Base-by-base conservation (phyloP, 2,329 filamentous ascomycete genomes). In the Sporothrix euskadiensis region DNA sequence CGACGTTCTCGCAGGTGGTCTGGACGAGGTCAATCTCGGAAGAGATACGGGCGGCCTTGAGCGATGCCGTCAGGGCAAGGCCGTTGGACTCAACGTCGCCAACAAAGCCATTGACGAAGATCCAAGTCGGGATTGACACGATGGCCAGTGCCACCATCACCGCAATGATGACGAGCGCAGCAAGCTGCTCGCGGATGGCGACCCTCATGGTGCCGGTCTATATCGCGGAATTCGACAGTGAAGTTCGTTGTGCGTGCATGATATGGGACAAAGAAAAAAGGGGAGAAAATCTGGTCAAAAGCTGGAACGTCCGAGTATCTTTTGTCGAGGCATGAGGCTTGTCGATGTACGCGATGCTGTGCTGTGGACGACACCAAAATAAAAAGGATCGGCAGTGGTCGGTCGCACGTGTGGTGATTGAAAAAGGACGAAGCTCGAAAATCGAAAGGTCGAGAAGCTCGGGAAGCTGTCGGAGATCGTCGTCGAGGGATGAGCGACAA, bases 141-240 rank as follows among this genome's bases (percentile, higher is more conserved):
- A 97, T 89, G 72, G 91, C 89, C 75, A 97, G 87, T 71, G 91
- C 90, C 73, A 92, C 83, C 73, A 97, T 87, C 68, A 93, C 90
- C 74, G 92, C 89, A 74, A 93, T 80, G 76, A 96, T 85, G 78
- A 97, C 93, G 76, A 97, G 86, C 81, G 90, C 86, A 77, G 90
- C 93, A 78, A 98, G 87, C 87, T 98, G 94, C 83, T 94, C 91
- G 77, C 94, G 89, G 79, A 97, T 97, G 73, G 92, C 91, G 81
- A 97, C 89, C 81, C 94, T 90, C 93, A 97, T 95, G 78, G 81
- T 85, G 76, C 77, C 77, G 73, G 79, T 77, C 79, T 81, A 81
- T 76, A 75, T 76, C 66, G 78, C 76, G 75, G 76, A 76, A 77
- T 74, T 57, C 47, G 65, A 70, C 63, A 35, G 49, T 39, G 22